Conservation (phyloP, 805 yeast genomes). For the Priceomyces haplophilus region DNA sequence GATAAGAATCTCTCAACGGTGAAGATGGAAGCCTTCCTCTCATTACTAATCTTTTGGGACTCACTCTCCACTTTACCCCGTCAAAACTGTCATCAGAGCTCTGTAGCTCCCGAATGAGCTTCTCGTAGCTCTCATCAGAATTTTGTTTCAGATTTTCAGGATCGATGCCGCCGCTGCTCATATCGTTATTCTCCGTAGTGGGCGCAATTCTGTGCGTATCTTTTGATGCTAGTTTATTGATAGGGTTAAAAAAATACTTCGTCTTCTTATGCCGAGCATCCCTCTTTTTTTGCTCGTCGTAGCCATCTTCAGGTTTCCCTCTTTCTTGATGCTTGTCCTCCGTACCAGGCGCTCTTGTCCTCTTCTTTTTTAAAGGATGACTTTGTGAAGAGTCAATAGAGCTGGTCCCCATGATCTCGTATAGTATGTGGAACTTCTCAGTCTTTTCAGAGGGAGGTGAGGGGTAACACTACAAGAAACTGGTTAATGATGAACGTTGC, state of each 20-base stretch:
- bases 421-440: not conserved
- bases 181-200: not conserved
- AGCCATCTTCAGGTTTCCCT: too few species aligned
- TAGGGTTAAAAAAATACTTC: constrained; percentile 35
- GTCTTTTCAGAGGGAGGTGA: too few species aligned
- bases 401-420: not conserved
- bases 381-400: not conserved
- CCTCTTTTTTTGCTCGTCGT: not conserved
- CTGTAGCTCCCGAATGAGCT: constrained; percentile 21
- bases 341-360: not conserved
- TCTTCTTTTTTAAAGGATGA: not conserved
- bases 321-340: too few species aligned
- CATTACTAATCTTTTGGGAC: constrained; percentile 24
- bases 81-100: constrained; percentile 45
- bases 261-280: constrained; percentile 15
- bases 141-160: not conserved
- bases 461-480: too few species aligned
- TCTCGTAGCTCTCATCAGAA: constrained; percentile 11
- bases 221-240: constrained; percentile 23
- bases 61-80: constrained; percentile 43
- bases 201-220: not conserved
- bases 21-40: constrained; percentile 35
- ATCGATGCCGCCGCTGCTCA: not conserved
- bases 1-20: constrained; percentile 32
- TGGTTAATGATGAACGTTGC: too few species aligned